These are phyloP conservation scores for Hibiscus trionum DNA, from an alignment of 345 rosid genomes.

Conservation along the genomic window DNA sequence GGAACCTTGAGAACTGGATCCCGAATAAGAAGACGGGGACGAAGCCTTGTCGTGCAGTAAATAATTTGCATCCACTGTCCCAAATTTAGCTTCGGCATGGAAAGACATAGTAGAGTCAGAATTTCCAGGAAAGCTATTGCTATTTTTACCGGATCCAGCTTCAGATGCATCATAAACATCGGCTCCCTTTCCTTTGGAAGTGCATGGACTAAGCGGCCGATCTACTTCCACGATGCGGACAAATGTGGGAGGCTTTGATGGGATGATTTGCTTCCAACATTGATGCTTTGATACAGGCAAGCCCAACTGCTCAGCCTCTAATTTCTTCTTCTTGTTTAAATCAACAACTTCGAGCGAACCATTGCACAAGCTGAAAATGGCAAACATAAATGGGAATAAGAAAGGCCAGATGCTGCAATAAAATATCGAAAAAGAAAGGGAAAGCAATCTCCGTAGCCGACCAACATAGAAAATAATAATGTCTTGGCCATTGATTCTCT, in stretches of 20 bases:
- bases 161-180: constrained; percentile 16
- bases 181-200: constrained; percentile 9
- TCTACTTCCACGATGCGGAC: constrained; percentile 16
- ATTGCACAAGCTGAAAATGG: constrained; percentile 14
- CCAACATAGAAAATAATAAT: not conserved
- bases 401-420: not conserved
- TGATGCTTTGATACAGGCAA: constrained; percentile 48
- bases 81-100: constrained; percentile 19
- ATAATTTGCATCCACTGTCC: constrained; percentile 8
- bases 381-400: not conserved
- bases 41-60: constrained; percentile 13
- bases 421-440: not conserved
- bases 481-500: not conserved
- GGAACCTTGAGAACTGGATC: constrained; percentile 9
- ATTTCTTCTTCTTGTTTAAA: constrained; percentile 48
- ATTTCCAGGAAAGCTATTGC: constrained; percentile 35
- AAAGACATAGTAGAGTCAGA: constrained; percentile 18
- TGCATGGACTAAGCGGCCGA: not conserved
- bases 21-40: constrained; percentile 12
- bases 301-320: constrained; percentile 31
- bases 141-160: constrained; percentile 34
- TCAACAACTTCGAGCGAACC: constrained; percentile 15
- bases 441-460: not conserved
- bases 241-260: constrained; percentile 8
- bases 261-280: constrained; percentile 28